Evolutionary conservation across 2,329 filamentous ascomycete genomes (phyloP).

Genomic region (Pleurostoma richardsiae): DNA sequence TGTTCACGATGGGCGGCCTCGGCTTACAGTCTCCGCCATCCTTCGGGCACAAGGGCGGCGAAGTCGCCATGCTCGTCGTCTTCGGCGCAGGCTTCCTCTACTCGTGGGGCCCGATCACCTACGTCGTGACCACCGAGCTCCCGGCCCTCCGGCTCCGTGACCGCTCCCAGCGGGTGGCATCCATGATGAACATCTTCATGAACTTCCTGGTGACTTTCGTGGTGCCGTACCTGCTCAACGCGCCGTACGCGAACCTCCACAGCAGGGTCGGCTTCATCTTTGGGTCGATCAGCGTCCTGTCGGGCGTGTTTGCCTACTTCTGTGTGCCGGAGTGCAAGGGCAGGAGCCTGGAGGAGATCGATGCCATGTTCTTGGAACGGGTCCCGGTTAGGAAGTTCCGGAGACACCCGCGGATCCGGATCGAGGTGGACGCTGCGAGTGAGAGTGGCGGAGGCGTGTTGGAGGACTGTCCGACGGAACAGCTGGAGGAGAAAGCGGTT

Average conservation of each 20-base stretch:
- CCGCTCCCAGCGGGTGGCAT: conserved; percentile 20
- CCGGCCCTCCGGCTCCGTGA: conserved; percentile 23
- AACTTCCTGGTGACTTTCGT: conserved; percentile 27
- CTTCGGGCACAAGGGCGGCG: conserved; percentile 14
- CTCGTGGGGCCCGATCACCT: conserved; percentile 26
- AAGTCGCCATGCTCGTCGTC: conserved; percentile 25
- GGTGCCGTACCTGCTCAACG: conserved; percentile 29
- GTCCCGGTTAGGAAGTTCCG: background rate
- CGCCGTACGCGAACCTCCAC: conserved; percentile 24
- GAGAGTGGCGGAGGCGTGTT: background rate
- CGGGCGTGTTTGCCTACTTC: conserved; percentile 17
- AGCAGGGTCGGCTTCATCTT: conserved; percentile 30
- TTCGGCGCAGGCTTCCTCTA: conserved; percentile 22
- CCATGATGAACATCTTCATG: conserved; percentile 21
- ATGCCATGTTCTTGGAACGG: conserved; percentile 10
- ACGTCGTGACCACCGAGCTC: conserved; percentile 28
- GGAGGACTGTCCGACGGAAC: background rate
- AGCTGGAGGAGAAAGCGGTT: background rate
- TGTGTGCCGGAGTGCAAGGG: conserved; percentile 32
- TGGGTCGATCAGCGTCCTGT: conserved; percentile 16
- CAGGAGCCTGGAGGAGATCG: conserved; percentile 30
- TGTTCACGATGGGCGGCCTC: conserved; percentile 30
- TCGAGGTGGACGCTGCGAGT: background rate
- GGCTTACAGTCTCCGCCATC: conserved; percentile 16
- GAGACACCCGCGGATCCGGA: background rate